Evolutionary conservation across 108 stramenopile species (phyloP).

Genomic region (Pseudonitzschia multiseries): DNA sequence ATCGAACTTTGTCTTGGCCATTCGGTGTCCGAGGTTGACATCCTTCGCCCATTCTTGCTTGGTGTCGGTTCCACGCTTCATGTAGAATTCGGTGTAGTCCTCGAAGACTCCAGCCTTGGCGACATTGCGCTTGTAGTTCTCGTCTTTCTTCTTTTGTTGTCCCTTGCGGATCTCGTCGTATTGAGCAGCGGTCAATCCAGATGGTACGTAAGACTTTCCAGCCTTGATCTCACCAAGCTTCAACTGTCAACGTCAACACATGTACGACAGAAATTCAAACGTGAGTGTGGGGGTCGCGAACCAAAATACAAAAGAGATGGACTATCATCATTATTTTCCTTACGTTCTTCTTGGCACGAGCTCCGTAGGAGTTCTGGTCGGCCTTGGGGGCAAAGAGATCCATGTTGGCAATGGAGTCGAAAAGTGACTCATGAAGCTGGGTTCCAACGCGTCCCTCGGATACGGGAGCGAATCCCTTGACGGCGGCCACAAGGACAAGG

Average conservation of each 20-base stretch:
- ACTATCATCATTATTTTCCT: too few relatives aligned
- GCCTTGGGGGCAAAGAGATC: conserved; percentile 54
- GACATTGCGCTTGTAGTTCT: conserved; percentile 57
- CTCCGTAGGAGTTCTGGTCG: conserved; percentile 68
- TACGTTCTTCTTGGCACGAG: conserved; percentile 53
- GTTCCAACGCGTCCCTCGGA: conserved; percentile 20
- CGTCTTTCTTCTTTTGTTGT: conserved; percentile 51
- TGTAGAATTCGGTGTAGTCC: conserved; percentile 64
- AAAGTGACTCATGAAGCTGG: conserved; percentile 10
- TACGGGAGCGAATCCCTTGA: conserved; percentile 34
- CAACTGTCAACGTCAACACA: conserved; percentile 14
- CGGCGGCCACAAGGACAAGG: conserved; percentile 31
- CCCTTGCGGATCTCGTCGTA: conserved; percentile 53
- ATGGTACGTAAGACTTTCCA: conserved; percentile 58
- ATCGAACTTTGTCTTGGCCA: conserved; percentile 45
- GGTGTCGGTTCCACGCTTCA: conserved; percentile 59
- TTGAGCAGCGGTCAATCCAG: conserved; percentile 50
- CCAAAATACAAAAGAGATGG: too few relatives aligned
- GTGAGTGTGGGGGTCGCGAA: too few relatives aligned
- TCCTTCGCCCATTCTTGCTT: conserved; percentile 48
- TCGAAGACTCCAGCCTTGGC: conserved; percentile 63
- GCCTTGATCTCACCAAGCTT: conserved; percentile 47
- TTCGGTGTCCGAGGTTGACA: conserved; percentile 48
- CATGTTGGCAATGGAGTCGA: conserved; percentile 48
- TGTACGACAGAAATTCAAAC: too few relatives aligned